These are phyloP conservation scores for Candida nanaspora DNA, from an alignment of 805 yeast species.

Conservation along the genomic window DNA sequence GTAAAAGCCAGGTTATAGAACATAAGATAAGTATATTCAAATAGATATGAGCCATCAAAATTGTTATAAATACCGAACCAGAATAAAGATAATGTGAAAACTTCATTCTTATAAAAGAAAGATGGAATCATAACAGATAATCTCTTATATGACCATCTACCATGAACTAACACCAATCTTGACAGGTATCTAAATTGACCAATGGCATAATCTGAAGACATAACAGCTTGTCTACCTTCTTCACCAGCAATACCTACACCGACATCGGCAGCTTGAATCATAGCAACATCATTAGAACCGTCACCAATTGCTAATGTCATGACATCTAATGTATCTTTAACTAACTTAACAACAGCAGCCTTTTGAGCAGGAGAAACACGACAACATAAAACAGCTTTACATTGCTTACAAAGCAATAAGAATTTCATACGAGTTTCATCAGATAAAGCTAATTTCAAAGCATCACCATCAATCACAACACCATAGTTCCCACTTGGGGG, in stretches of 20 bases:
- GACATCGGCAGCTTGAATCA: slow-evolving; percentile 81
- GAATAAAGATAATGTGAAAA: slow-evolving; percentile 65
- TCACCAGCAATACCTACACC: slow-evolving; percentile 87
- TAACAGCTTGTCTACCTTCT: slow-evolving; percentile 82
- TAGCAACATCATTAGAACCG: slow-evolving; percentile 83
- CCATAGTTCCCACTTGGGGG: slow-evolving; percentile 56
- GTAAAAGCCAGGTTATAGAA: slow-evolving; percentile 77
- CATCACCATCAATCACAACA: slow-evolving; percentile 64
- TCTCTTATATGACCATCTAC: slow-evolving; percentile 77
- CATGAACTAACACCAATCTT: slow-evolving; percentile 65
- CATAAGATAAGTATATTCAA: slow-evolving; percentile 72
- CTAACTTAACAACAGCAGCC: slow-evolving; percentile 65
- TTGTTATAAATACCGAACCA: slow-evolving; percentile 68
- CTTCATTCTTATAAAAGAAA: slow-evolving; percentile 70
- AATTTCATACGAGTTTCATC: slow-evolving; percentile 37
- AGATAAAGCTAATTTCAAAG: slow-evolving; percentile 29
- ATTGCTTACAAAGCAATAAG: slow-evolving; percentile 64
- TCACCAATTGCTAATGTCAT: slow-evolving; percentile 82
- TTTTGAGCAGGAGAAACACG: slow-evolving; percentile 82
- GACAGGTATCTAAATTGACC: slow-evolving; percentile 71
- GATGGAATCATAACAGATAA: slow-evolving; percentile 74
- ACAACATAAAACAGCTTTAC: slow-evolving; percentile 75
- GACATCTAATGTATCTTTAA: slow-evolving; percentile 55
- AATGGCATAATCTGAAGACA: slow-evolving; percentile 79
- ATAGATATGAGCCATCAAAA: slow-evolving; percentile 71